A percentile compares a stretch with the other conserved stretches of the same genome.
Conservation (phyloP, 352 stramenopile species). For the Saprolegnia diclina region DNA sequence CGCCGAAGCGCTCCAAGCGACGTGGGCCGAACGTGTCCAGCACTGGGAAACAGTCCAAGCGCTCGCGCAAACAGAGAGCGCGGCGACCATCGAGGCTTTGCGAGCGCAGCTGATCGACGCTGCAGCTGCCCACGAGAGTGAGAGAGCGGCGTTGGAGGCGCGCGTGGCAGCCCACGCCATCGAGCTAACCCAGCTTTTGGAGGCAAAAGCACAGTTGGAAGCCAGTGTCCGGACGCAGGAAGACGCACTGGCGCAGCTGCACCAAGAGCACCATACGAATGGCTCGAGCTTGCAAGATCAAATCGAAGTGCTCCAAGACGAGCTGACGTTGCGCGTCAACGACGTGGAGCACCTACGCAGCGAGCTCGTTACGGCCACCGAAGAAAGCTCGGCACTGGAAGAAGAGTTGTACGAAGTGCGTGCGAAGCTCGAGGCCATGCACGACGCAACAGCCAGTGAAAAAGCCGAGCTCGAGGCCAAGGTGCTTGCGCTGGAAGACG, state of each 20-base stretch:
- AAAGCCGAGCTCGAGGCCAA: conserved; percentile 41
- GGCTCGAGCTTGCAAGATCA: conserved; percentile 41
- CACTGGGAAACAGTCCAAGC: too few species aligned
- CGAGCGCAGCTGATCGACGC: too few species aligned
- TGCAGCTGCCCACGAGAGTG: too few species aligned
- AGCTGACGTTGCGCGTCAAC: conserved; percentile 52
- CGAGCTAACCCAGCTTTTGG: neutral
- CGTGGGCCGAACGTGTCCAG: too few species aligned
- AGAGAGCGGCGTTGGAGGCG: too few species aligned
- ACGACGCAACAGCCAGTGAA: conserved; percentile 36
- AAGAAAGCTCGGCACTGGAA: neutral
- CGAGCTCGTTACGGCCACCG: neutral
- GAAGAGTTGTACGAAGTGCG: neutral
- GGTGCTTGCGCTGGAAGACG: conserved; percentile 31
- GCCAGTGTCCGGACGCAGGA: conserved; percentile 44
- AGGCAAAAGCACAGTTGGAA: conserved; percentile 43
- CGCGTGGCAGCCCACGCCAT: too few species aligned
- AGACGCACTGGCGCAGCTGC: conserved; percentile 37
- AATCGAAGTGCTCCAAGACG: conserved; percentile 42
- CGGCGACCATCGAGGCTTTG: too few species aligned
- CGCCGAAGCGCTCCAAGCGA: too few species aligned
- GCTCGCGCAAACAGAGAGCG: too few species aligned
- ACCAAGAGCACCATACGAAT: neutral
- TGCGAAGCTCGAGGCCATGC: conserved; percentile 32
- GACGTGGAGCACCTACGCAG: conserved; percentile 30